phyloP scores from a whole-genome alignment of 176 grass and related monocot genomes.

The Musa acuminata region DNA sequence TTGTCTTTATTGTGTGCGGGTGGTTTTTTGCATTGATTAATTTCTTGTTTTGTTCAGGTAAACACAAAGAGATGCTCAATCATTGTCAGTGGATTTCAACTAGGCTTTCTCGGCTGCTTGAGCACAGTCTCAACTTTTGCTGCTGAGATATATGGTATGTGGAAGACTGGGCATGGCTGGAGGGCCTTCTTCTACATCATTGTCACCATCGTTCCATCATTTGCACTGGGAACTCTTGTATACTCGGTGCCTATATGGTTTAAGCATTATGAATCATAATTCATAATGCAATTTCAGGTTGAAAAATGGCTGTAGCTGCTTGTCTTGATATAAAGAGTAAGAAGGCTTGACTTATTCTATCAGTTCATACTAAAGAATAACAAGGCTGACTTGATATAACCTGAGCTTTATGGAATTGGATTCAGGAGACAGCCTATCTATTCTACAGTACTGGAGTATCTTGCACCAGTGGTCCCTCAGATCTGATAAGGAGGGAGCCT shows the following conservation, averaged over 20 bases:
- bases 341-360: too few relatives aligned
- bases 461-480: too few relatives aligned
- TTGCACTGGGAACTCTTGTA: constrained; percentile 65
- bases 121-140: constrained; percentile 95
- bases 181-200: constrained; percentile 63
- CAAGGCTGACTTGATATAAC: too few relatives aligned
- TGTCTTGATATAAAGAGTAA: too few relatives aligned
- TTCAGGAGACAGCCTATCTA: too few relatives aligned
- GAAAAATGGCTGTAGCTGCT: too few relatives aligned
- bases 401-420: too few relatives aligned
- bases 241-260: constrained; percentile 77
- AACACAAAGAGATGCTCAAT: constrained; percentile 37
- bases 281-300: neutral
- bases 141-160: constrained; percentile 83
- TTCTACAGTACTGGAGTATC: too few relatives aligned
- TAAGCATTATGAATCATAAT: constrained; percentile 21
- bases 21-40: neutral
- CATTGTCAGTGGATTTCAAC: constrained; percentile 60
- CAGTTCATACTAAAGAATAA: too few relatives aligned
- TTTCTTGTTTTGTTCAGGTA: constrained; percentile 30
- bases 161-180: constrained; percentile 54
- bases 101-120: constrained; percentile 82
- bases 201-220: constrained; percentile 54
- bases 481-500: too few relatives aligned
- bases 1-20: neutral